Percentiles rank a stretch among this genome's conserved stretches.
Evolutionary conservation across 1,139 yeast genomes (phyloP).

Genomic region (Pichia sp.): DNA sequence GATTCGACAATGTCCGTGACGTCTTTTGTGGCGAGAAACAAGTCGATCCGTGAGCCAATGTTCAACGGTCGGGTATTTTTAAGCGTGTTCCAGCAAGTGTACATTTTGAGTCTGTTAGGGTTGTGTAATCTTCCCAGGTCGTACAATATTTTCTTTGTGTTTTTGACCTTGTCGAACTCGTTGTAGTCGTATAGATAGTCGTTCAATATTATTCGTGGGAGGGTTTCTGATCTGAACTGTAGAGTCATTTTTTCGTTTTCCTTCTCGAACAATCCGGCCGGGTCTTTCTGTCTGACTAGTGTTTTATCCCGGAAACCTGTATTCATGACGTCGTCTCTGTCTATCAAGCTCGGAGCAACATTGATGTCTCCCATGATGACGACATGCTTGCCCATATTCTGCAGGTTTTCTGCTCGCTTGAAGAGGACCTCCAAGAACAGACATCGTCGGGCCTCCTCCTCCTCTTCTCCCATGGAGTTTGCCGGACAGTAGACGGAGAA

Average conservation of each 20-base stretch:
- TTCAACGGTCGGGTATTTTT: slow-evolving; percentile 76
- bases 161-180: slow-evolving; percentile 15
- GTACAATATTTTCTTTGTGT: slow-evolving; percentile 24
- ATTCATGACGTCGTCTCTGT: slow-evolving; percentile 68
- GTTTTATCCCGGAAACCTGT: slow-evolving; percentile 35
- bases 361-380: slow-evolving; percentile 86
- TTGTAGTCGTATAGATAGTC: slow-evolving; percentile 26
- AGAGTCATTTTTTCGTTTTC: slow-evolving; percentile 30
- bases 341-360: slow-evolving; percentile 72
- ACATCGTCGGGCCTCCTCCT: slow-evolving; percentile 60
- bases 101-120: slow-evolving; percentile 59
- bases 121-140: slow-evolving; percentile 64
- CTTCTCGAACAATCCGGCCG: slow-evolving; percentile 10
- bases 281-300: slow-evolving; percentile 7
- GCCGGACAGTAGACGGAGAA: slow-evolving; percentile 92
- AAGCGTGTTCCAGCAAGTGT: slow-evolving; percentile 89
- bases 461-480: slow-evolving; percentile 66
- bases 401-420: slow-evolving; percentile 53
- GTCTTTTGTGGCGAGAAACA: slow-evolving; percentile 48
- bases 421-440: slow-evolving; percentile 56
- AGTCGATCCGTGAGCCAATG: slow-evolving; percentile 84
- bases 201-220: slow-evolving; percentile 23
- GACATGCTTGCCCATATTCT: slow-evolving; percentile 55
- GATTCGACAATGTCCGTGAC: slow-evolving; percentile 35
- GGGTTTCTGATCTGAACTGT: slow-evolving; percentile 24